These are phyloP conservation scores for Calamus simplicifolius DNA, from an alignment of 176 grass and related monocot species.

Conservation along the genomic window DNA sequence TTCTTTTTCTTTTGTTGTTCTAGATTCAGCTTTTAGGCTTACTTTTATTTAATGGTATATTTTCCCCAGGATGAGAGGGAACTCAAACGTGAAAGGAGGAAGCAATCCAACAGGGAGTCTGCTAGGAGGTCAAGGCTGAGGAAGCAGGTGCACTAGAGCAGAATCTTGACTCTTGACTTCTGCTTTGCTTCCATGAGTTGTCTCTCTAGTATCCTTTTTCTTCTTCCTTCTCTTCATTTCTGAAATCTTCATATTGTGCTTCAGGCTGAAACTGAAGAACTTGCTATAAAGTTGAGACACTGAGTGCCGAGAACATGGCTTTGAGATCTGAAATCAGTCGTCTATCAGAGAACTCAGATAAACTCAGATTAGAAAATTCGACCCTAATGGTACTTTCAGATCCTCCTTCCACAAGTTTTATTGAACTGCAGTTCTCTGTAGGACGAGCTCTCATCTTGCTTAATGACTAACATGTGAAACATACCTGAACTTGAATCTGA, in stretches of 20 bases:
- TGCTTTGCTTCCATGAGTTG: too few relatives aligned
- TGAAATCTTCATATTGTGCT: not conserved
- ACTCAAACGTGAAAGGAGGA: conserved; percentile 57
- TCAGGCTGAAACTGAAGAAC: conserved; percentile 71
- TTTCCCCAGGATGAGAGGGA: conserved; percentile 57
- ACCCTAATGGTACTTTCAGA: conserved; percentile 37
- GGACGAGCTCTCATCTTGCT: too few relatives aligned
- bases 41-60: too few relatives aligned
- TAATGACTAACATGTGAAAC: too few relatives aligned
- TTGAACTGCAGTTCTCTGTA: too few relatives aligned
- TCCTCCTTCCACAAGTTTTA: not conserved
- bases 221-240: not conserved
- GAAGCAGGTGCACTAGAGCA: conserved; percentile 53
- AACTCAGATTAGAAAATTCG: conserved; percentile 62
- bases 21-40: too few relatives aligned
- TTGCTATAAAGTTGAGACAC: conserved; percentile 49
- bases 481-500: too few relatives aligned
- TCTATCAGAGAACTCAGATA: conserved; percentile 41
- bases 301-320: conserved; percentile 50
- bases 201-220: too few relatives aligned
- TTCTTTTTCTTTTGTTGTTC: too few relatives aligned
- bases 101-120: conserved; percentile 81
- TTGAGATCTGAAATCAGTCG: conserved; percentile 57
- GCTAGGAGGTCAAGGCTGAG: conserved; percentile 76
- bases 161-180: not conserved